phyloP scores from a whole-genome alignment of 768 basidiomycete species.

The Calocera cornea region DNA sequence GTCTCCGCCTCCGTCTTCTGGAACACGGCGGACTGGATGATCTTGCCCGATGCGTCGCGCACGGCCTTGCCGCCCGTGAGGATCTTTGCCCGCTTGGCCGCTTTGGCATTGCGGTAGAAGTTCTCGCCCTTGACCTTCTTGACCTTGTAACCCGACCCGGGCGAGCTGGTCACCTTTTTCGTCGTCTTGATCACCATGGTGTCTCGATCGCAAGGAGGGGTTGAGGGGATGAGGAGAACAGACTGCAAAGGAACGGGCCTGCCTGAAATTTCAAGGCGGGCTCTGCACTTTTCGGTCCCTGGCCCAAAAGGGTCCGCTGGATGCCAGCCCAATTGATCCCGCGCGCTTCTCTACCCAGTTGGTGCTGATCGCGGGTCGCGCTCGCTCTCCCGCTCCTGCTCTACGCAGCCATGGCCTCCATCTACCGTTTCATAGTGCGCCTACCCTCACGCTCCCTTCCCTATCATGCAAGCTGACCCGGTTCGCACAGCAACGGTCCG shows the following conservation, averaged over 20 bases:
- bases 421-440: conserved; percentile 33
- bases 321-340: neutral
- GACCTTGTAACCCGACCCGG: conserved; percentile 18
- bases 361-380: neutral
- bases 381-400: neutral
- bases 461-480: neutral
- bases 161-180: neutral
- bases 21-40: conserved; percentile 85
- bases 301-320: neutral
- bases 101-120: conserved; percentile 95
- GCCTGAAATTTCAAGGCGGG: neutral
- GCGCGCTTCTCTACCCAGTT: neutral
- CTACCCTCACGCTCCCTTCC: neutral
- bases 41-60: conserved; percentile 81
- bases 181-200: neutral
- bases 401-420: conserved; percentile 31
- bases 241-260: too few species aligned
- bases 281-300: neutral
- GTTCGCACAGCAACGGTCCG: conserved; percentile 59
- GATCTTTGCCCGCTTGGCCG: conserved; percentile 75
- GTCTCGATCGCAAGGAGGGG: neutral
- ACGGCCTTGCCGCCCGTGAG: conserved; percentile 83
- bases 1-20: conserved; percentile 92
- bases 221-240: neutral
- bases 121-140: conserved; percentile 84